phyloP scores from a whole-genome alignment of 2,329 filamentous ascomycete genomes.

The Xylaria sp. region DNA sequence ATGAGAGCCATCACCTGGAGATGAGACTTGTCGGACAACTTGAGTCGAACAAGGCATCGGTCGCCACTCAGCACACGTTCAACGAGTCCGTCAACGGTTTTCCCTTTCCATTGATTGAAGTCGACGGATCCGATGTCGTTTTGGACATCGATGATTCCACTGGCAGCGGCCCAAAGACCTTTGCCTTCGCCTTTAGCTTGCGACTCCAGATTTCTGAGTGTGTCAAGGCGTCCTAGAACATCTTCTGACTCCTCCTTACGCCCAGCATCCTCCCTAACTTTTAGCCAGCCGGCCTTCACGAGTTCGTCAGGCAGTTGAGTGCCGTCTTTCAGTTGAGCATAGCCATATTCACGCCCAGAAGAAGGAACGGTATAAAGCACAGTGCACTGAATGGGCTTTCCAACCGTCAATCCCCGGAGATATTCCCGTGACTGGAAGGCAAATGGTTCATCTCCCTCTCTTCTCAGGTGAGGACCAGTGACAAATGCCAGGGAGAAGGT shows the following conservation, averaged over 20 bases:
- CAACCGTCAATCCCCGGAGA: conserved; percentile 81
- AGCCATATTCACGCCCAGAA: conserved; percentile 86
- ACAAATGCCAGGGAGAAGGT: conserved; percentile 92
- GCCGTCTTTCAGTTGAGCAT: conserved; percentile 76
- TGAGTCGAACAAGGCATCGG: conserved; percentile 80
- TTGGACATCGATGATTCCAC: conserved; percentile 73
- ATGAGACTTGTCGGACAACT: conserved; percentile 83
- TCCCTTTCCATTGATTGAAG: conserved; percentile 85
- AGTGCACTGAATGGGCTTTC: conserved; percentile 84
- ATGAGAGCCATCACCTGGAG: conserved; percentile 86
- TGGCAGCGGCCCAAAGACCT: conserved; percentile 76
- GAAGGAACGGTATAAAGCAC: conserved; percentile 87
- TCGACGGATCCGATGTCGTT: conserved; percentile 82
- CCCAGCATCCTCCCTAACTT: conserved; percentile 91
- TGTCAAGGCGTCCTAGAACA: conserved; percentile 72
- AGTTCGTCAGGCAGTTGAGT: conserved; percentile 79
- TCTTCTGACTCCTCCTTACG: conserved; percentile 87
- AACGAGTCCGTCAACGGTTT: conserved; percentile 82
- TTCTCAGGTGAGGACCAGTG: conserved; percentile 81
- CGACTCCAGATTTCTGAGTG: conserved; percentile 76
- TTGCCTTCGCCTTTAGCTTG: conserved; percentile 79
- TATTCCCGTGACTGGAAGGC: conserved; percentile 96
- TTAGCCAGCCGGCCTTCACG: conserved; percentile 88
- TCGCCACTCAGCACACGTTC: conserved; percentile 93
- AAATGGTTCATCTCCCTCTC: conserved; percentile 90